phyloP scores from a whole-genome alignment of 2,329 filamentous ascomycete genomes.

The Orbilia quercus region DNA sequence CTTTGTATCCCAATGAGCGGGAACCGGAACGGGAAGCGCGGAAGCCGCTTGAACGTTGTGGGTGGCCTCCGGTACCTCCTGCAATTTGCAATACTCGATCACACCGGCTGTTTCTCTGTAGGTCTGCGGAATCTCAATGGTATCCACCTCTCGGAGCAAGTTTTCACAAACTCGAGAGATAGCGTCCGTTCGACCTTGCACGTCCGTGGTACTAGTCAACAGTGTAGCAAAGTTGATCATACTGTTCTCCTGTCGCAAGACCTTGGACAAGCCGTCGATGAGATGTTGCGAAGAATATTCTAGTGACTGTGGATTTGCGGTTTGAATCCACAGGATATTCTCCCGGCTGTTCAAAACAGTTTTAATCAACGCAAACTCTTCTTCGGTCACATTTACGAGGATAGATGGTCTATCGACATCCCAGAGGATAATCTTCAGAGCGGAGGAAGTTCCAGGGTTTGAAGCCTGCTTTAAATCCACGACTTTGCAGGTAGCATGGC shows the following conservation, averaged over 20 bases:
- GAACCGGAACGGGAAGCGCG: neutral
- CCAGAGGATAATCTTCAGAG: conserved; percentile 36
- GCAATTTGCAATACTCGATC: conserved; percentile 7
- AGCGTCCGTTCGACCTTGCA: neutral
- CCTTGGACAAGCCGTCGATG: conserved; percentile 28
- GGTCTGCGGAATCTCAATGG: conserved; percentile 8
- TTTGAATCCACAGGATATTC: conserved; percentile 32
- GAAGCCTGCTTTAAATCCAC: neutral
- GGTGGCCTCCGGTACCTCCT: conserved; percentile 5
- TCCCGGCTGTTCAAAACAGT: conserved; percentile 4
- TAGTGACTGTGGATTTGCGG: neutral
- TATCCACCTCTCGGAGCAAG: conserved; percentile 1
- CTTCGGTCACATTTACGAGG: conserved; percentile 1
- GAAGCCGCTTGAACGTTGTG: conserved; percentile 2
- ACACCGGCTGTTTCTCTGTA: conserved; percentile 12
- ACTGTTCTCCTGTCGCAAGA: conserved; percentile 14
- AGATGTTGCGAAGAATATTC: conserved; percentile 24
- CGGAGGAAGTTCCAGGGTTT: neutral
- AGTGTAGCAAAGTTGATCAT: conserved; percentile 20
- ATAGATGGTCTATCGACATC: conserved; percentile 29
- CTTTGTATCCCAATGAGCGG: conserved; percentile 3
- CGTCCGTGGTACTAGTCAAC: neutral
- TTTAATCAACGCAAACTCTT: neutral
- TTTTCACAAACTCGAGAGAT: conserved; percentile 14
- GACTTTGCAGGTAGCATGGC: neutral